Conservation (phyloP, 495 filamentous ascomycete species). For the Rusavskia elegans region DNA sequence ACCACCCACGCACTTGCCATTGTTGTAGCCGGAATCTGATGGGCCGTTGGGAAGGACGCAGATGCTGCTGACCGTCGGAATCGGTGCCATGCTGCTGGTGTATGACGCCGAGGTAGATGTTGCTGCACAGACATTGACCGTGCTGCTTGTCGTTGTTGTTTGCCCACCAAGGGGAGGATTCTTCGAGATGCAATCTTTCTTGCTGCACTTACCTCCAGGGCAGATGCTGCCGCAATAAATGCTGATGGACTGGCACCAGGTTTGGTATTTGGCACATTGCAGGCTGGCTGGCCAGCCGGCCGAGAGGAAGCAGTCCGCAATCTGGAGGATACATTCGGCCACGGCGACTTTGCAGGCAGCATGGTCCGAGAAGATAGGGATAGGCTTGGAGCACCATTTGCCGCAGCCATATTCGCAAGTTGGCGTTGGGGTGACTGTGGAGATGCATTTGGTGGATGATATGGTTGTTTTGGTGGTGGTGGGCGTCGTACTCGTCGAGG, state of each 20-base stretch:
- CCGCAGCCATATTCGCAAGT: constrained; percentile 34
- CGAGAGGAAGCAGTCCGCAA: constrained; percentile 29
- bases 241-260: constrained; percentile 25
- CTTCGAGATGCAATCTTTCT: constrained; percentile 20
- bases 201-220: constrained; percentile 14
- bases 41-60: constrained; percentile 26
- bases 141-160: constrained; percentile 12
- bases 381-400: constrained; percentile 31
- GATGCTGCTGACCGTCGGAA: constrained; percentile 14
- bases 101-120: background rate
- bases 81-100: constrained; percentile 8
- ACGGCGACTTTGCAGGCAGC: constrained; percentile 20
- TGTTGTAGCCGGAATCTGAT: constrained; percentile 19
- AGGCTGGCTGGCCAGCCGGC: constrained; percentile 30
- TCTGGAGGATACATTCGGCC: constrained; percentile 24
- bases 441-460: constrained; percentile 22
- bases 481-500: constrained; percentile 8
- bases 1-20: constrained; percentile 29
- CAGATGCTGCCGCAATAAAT: constrained; percentile 20
- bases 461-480: constrained; percentile 16
- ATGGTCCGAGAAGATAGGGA: constrained; percentile 27
- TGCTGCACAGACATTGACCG: constrained; percentile 20
- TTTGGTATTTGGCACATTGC: constrained; percentile 25
- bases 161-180: constrained; percentile 20
- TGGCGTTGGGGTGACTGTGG: constrained; percentile 23